These are phyloP conservation scores for Bondarzewia mesenterica DNA, from an alignment of 1,284 basidiomycete species.

Conservation along the genomic window DNA sequence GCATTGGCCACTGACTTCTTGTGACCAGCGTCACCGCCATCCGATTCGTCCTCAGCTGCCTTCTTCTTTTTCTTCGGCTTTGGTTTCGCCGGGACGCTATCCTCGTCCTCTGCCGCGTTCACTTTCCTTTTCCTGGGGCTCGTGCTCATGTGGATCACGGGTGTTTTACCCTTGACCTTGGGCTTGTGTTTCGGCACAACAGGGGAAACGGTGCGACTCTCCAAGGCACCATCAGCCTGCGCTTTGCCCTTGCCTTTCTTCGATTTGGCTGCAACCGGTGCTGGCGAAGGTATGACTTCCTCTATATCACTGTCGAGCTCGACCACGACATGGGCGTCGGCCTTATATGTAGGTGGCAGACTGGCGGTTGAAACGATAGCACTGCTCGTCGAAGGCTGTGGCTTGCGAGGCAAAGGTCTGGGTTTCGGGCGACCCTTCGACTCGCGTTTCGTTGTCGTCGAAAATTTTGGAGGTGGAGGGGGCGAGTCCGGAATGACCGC, in stretches of 20 bases:
- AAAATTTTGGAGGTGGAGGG: too few species aligned
- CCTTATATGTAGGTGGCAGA: too few species aligned
- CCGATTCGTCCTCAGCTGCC: slow-evolving; percentile 15
- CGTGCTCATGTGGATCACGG: slow-evolving; percentile 3
- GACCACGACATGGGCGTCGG: too few species aligned
- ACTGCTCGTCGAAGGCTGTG: too few species aligned
- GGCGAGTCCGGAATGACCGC: too few species aligned
- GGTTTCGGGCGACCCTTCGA: too few species aligned
- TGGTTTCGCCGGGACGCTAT: background rate
- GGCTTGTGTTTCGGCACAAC: background rate
- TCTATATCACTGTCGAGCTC: too few species aligned
- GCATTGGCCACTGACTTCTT: background rate
- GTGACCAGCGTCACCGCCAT: background rate
- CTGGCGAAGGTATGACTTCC: too few species aligned
- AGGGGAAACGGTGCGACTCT: background rate
- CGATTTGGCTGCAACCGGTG: background rate
- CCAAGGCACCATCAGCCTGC: slow-evolving; percentile 21
- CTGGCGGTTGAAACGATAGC: too few species aligned
- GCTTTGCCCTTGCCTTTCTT: slow-evolving; percentile 4
- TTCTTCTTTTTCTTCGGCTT: slow-evolving; percentile 15
- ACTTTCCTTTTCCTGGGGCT: slow-evolving; percentile 11
- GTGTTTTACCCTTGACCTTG: slow-evolving; percentile 6
- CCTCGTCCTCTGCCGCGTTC: background rate
- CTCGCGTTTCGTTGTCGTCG: too few species aligned
- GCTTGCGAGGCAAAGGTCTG: too few species aligned